A percentile compares a stretch with the other conserved stretches of the same genome.
phyloP scores from a whole-genome alignment of 306 rosid species.

The Dryas alaskensis region DNA sequence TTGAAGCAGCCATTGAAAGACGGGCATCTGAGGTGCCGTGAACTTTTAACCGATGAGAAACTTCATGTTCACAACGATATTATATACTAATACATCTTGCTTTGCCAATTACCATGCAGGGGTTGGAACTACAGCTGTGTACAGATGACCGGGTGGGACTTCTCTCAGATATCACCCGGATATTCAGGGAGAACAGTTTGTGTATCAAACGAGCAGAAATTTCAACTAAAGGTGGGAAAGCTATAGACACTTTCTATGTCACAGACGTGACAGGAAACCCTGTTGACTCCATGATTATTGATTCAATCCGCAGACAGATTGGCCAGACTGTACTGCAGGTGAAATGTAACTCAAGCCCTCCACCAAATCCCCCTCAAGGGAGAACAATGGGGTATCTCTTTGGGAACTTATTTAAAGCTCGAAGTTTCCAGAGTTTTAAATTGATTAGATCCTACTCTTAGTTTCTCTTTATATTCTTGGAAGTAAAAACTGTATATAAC shows the following conservation, averaged over 20 bases:
- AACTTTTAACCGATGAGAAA: background rate
- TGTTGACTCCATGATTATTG: conserved; percentile 68
- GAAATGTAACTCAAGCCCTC: conserved; percentile 48
- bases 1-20: conserved; percentile 95
- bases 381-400: conserved; percentile 63
- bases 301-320: conserved; percentile 74
- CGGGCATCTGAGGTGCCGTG: conserved; percentile 69
- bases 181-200: conserved; percentile 89
- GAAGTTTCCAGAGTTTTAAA: conserved; percentile 67
- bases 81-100: conserved; percentile 25
- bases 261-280: conserved; percentile 82
- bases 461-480: conserved; percentile 32
- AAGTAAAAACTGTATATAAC: conserved; percentile 27
- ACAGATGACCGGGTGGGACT: conserved; percentile 82
- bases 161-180: conserved; percentile 87
- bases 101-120: conserved; percentile 47
- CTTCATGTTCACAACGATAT: background rate
- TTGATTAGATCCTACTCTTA: conserved; percentile 73
- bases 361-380: conserved; percentile 46
- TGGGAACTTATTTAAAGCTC: conserved; percentile 67
- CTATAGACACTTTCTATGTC: conserved; percentile 71
- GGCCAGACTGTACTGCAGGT: conserved; percentile 62
- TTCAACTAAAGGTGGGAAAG: conserved; percentile 68
- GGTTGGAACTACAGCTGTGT: conserved; percentile 76
- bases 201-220: conserved; percentile 88